Evolutionary conservation across 23 red algal species (phyloP), one percentile per base, ranked within the genome.

Genomic region (Chondrus crispus): DNA sequence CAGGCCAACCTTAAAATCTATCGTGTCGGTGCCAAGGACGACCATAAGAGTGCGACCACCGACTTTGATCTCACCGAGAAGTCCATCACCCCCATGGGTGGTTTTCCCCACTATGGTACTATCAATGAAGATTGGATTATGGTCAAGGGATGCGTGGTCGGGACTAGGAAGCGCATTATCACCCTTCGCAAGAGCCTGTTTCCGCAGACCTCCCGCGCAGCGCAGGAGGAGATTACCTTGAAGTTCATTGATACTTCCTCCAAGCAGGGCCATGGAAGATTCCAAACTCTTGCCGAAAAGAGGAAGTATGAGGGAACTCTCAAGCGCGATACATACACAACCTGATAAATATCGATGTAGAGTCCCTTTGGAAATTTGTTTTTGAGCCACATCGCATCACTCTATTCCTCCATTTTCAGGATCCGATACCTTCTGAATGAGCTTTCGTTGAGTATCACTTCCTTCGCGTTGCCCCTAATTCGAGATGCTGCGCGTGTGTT

Each of bases 11-110:
- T 96, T 11, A 99, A 99, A 91, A 85, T 99, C n/a, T 99, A 96
- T 63, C 94, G 97, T 37, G 80, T 99, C 62, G 97, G 94, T 37
- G 94, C 93, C 35, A 93, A 89, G 74, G 91, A 62, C 35, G 95
- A 99, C 70, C 20, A 64, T 10, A 99, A 93, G 35, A 91, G 88
- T 54, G 97, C 94, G 1, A 96, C 91, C 19, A 99, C 97, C 3
- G 92, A 99, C 43, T 99, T 93, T 76, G 97, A 99, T 79, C 90
- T 99, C 39, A 99, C 97, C 26, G 85, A 99, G 85, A 99, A 99
- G 86, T 20, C 82, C 4, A 99, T 99, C 68, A 99, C 93, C 37
- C 97, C 97, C 4, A 82, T 99, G 68, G 97, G 97, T 22, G 97
- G 97, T 30, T 99, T 99, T 79, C 97, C 97, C 13, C 97, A 99